Conservation (phyloP, 768 basidiomycete genomes). For the Krasilnikovozyma curviuscula region DNA sequence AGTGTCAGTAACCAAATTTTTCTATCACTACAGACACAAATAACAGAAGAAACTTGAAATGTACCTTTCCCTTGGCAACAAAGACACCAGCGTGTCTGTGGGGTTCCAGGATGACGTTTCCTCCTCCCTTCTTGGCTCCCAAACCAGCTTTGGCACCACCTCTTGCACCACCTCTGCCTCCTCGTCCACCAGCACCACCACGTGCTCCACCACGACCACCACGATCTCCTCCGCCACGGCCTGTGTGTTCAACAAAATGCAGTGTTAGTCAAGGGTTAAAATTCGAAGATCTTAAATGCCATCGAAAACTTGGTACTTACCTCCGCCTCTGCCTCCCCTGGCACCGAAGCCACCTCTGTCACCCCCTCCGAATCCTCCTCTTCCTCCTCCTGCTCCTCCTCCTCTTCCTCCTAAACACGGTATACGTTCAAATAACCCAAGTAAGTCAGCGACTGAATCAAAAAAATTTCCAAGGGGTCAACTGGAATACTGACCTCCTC, state of each 20-base stretch:
- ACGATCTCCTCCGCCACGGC: conserved; percentile 4
- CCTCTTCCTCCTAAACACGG: conserved; percentile 8
- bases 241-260: neutral
- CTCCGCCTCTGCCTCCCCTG: too few relatives aligned
- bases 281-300: neutral
- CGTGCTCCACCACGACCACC: conserved; percentile 16
- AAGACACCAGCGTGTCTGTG: conserved; percentile 89
- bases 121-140: conserved; percentile 37
- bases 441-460: too few relatives aligned
- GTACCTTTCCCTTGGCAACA: conserved; percentile 41
- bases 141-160: conserved; percentile 42
- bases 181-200: conserved; percentile 26
- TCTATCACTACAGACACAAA: neutral
- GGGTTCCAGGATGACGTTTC: conserved; percentile 80
- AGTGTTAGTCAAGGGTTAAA: neutral
- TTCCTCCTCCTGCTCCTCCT: conserved; percentile 9
- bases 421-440: too few relatives aligned
- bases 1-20: neutral
- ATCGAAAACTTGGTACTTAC: too few relatives aligned
- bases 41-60: neutral
- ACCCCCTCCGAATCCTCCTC: conserved; percentile 10
- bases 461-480: too few relatives aligned
- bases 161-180: conserved; percentile 41
- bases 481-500: too few relatives aligned
- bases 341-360: conserved; percentile 9